A percentile compares a stretch with the other conserved stretches of the same genome.
These are phyloP conservation scores for Musa schizocarpa DNA, from an alignment of 176 grass and related monocot genomes.

Conservation along the genomic window DNA sequence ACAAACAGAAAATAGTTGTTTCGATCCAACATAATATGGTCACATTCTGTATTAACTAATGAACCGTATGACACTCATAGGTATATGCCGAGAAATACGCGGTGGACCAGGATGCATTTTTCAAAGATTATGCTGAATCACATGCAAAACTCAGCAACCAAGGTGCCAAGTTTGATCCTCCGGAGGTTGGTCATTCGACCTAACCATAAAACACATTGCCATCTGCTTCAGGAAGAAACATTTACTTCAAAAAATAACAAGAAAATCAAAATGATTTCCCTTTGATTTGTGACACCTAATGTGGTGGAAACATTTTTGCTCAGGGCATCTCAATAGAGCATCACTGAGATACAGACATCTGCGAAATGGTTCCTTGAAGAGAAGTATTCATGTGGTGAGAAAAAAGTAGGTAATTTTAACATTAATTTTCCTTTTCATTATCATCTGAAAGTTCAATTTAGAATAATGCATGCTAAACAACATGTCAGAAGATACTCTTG, in stretches of 20 bases:
- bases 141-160: constrained; percentile 90
- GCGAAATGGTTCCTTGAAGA: constrained; percentile 33
- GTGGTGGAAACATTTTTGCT: constrained; percentile 3
- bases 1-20: neutral
- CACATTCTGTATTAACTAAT: neutral
- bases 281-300: neutral
- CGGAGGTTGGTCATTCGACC: constrained; percentile 30
- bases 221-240: neutral
- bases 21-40: neutral
- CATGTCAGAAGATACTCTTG: constrained; percentile 10
- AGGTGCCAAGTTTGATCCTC: constrained; percentile 61
- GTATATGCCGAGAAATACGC: constrained; percentile 77
- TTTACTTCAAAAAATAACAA: neutral
- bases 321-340: constrained; percentile 69
- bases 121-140: constrained; percentile 76
- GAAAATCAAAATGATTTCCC: neutral
- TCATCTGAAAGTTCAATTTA: no score
- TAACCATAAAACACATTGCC: no score
- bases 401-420: constrained; percentile 19
- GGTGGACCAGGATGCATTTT: constrained; percentile 59
- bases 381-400: constrained; percentile 25
- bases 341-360: constrained; percentile 18
- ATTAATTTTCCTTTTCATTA: no score
- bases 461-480: no score
- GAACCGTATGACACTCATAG: constrained; percentile 26